These are phyloP conservation scores for Lolium multiflorum DNA, from an alignment of 176 grass and related monocot genomes.

Conservation along the genomic window DNA sequence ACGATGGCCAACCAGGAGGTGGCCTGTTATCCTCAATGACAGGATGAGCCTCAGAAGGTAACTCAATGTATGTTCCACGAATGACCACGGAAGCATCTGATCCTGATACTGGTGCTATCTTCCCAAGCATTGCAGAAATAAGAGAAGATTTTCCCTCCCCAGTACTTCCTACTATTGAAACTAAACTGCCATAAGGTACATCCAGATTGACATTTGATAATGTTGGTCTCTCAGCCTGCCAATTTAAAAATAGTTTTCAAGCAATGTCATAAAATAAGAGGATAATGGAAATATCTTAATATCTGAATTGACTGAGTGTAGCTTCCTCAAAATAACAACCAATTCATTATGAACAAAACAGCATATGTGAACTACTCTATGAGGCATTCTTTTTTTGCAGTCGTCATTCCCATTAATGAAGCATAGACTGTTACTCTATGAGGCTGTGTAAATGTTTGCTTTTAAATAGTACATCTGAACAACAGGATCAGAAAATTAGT, in stretches of 20 bases:
- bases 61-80: conserved; percentile 88
- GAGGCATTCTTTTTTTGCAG: too few relatives aligned
- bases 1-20: conserved; percentile 93
- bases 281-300: conserved; percentile 23
- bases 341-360: conserved; percentile 4
- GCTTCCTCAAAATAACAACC: background rate
- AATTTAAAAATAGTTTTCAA: conserved; percentile 35
- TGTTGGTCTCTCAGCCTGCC: conserved; percentile 80
- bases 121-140: conserved; percentile 96
- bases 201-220: conserved; percentile 97
- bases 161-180: conserved; percentile 94
- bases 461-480: background rate
- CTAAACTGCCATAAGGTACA: conserved; percentile 85
- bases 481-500: background rate
- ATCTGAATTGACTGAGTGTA: background rate
- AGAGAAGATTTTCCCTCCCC: conserved; percentile 99
- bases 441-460: conserved; percentile 1
- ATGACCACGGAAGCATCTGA: conserved; percentile 70
- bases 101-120: conserved; percentile 75
- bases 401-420: background rate
- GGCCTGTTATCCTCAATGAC: conserved; percentile 84
- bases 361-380: conserved; percentile 8
- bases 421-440: conserved; percentile 23
- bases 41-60: conserved; percentile 91
- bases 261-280: conserved; percentile 15